Evolutionary conservation across 2,329 filamentous ascomycete species (phyloP), one percentile per base, ranked within the genome.

Genomic region (Didymella glomerata): DNA sequence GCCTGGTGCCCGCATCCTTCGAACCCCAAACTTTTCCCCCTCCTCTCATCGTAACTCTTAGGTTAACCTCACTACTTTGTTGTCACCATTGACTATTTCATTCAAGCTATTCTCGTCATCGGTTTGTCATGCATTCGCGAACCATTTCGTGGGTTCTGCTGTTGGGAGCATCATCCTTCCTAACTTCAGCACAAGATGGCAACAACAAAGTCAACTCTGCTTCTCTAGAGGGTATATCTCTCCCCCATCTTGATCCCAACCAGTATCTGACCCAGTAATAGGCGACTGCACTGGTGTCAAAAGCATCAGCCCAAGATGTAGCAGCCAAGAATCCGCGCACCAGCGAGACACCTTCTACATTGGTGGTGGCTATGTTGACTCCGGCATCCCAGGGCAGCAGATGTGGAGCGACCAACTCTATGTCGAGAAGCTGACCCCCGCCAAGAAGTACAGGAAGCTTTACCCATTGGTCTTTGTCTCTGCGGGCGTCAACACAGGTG

Each of bases 321-420:
- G 32, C 38, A 68, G 62, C 11, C 62, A 65, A 22, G 69, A 71
- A 64, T 63, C 61, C 20, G 57, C 60, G 16, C 65, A 68, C 45
- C 54, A 61, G 5, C 64, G 67, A 34, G 67, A 70, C 55, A 60
- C 63, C 28, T 70, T 70, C 51, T 71, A 70, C 52, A 57, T 71
- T n/a, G 68, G 69, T 16, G 67, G 68, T 48, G 47, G 62, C 42
- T 71, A 70, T 48, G 60, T 68, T 42, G 57, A 69, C 22, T 68
- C 56, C n/a, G 57, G 63, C 13, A 61, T 64, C 24, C 61, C 62
- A 9, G 62, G 67, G 38, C 57, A 67, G 30, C 65, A 63, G 27
- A 57, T 65, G 14, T 63, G 57, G 57, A 62, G 53, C 27, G 64
- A 69, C 34, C 62, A 65, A 54, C 60, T 68, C 24, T 69, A 69